Conservation (phyloP, 768 basidiomycete species). For the Amyloporia xantha region DNA sequence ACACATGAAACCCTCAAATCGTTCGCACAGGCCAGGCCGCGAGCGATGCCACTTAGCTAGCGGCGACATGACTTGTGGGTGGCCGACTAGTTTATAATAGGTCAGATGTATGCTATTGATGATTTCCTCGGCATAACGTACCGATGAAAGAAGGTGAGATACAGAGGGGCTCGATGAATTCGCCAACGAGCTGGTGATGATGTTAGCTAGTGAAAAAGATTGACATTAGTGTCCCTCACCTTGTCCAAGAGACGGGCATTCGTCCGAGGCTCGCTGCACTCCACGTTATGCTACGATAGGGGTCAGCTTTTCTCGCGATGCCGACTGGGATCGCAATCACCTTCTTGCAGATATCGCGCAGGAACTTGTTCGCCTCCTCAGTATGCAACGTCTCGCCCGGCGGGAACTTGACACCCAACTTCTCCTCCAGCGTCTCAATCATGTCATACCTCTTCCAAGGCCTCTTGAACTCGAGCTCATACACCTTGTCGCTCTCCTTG, state of each 20-base stretch:
- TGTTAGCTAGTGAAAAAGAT: conserved; percentile 2
- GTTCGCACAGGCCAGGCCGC: conserved; percentile 95
- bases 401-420: conserved; percentile 88
- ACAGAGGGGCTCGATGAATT: conserved; percentile 96
- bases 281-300: conserved; percentile 92
- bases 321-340: too few species aligned
- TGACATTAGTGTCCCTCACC: conserved; percentile 31
- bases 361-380: conserved; percentile 80
- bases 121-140: conserved; percentile 28
- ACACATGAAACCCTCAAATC: conserved; percentile 97
- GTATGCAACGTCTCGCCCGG: conserved; percentile 87
- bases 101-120: too few species aligned
- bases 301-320: too few species aligned
- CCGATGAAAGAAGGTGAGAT: conserved; percentile 95
- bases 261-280: conserved; percentile 93
- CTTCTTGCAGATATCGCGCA: conserved; percentile 80
- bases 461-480: conserved; percentile 79
- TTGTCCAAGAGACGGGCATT: conserved; percentile 95
- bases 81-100: conserved; percentile 80
- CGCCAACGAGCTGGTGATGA: conserved; percentile 81
- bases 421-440: conserved; percentile 94
- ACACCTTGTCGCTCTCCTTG: conserved; percentile 68
- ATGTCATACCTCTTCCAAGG: conserved; percentile 99
- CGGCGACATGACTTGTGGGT: conserved; percentile 99
- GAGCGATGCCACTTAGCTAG: conserved; percentile 98